These are phyloP conservation scores for Linum tenue DNA, from an alignment of 345 rosid species.

Conservation along the genomic window DNA sequence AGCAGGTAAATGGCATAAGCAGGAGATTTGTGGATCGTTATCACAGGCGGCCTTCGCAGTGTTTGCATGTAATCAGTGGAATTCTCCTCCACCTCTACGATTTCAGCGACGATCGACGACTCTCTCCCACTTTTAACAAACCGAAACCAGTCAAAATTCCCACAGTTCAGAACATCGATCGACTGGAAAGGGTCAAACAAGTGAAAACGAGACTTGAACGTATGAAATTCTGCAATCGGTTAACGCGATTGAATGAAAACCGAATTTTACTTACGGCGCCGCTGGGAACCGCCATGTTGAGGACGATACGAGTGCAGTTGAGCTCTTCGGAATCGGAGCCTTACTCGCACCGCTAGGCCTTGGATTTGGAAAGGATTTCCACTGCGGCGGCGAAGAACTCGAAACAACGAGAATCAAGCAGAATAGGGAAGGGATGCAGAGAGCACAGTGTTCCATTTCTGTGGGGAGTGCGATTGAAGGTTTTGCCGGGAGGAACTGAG, in stretches of 20 bases:
- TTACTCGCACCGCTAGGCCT: constrained; percentile 32
- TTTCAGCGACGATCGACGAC: constrained; percentile 74
- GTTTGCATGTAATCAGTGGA: constrained; percentile 59
- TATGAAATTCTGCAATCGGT: too few relatives aligned
- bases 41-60: constrained; percentile 63
- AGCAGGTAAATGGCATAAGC: constrained; percentile 67
- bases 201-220: too few relatives aligned
- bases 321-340: constrained; percentile 21
- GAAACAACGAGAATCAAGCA: too few relatives aligned
- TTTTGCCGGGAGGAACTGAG: too few relatives aligned
- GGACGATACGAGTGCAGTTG: constrained; percentile 46
- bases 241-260: too few relatives aligned
- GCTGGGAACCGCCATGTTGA: constrained; percentile 1
- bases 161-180: not conserved
- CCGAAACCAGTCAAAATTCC: not conserved
- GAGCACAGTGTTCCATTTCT: too few relatives aligned
- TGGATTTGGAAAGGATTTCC: too few relatives aligned
- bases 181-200: too few relatives aligned
- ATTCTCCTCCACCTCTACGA: constrained; percentile 92
- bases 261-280: too few relatives aligned
- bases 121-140: constrained; percentile 64
- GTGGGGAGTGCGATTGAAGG: too few relatives aligned
- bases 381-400: too few relatives aligned
- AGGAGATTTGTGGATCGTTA: constrained; percentile 66
- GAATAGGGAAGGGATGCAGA: too few relatives aligned